Percentiles rank a stretch among this genome's conserved stretches.
Conservation (phyloP, 441 rosid genomes). For the Euphorbia schlechtendalii region DNA sequence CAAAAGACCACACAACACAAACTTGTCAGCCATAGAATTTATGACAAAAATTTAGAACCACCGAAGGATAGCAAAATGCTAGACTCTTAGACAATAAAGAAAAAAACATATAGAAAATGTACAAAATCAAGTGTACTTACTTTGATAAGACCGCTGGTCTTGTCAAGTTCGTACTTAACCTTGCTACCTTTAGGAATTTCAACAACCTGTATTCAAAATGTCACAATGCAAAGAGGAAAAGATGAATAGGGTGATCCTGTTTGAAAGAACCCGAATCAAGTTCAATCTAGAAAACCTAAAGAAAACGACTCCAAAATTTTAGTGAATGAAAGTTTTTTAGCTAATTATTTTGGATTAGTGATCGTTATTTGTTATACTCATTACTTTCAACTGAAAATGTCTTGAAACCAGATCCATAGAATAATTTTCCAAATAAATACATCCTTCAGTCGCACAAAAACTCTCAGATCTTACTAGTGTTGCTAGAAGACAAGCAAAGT, state of each 20-base stretch:
- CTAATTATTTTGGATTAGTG: neutral
- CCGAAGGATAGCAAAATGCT: neutral
- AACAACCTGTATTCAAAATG: slow-evolving; percentile 49
- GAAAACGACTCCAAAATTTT: too few relatives aligned
- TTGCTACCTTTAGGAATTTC: slow-evolving; percentile 93
- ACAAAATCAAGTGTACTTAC: slow-evolving; percentile 43
- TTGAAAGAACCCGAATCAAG: neutral
- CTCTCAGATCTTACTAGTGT: too few relatives aligned
- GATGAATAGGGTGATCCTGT: neutral
- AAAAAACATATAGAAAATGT: neutral
- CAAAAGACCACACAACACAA: too few relatives aligned
- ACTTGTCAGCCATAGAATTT: too few relatives aligned
- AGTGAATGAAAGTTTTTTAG: neutral
- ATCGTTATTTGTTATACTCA: neutral
- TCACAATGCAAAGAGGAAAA: neutral
- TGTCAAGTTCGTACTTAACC: slow-evolving; percentile 97
- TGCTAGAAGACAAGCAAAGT: slow-evolving; percentile 1
- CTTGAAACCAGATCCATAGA: neutral
- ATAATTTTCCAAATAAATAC: neutral
- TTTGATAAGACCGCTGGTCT: slow-evolving; percentile 76
- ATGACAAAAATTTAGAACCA: too few relatives aligned
- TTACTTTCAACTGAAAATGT: neutral
- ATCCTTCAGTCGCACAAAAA: neutral
- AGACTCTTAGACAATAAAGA: neutral
- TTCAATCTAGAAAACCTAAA: too few relatives aligned